phyloP scores from a whole-genome alignment of 2,329 filamentous ascomycete species.

The Pestalotiopsis sp. region DNA sequence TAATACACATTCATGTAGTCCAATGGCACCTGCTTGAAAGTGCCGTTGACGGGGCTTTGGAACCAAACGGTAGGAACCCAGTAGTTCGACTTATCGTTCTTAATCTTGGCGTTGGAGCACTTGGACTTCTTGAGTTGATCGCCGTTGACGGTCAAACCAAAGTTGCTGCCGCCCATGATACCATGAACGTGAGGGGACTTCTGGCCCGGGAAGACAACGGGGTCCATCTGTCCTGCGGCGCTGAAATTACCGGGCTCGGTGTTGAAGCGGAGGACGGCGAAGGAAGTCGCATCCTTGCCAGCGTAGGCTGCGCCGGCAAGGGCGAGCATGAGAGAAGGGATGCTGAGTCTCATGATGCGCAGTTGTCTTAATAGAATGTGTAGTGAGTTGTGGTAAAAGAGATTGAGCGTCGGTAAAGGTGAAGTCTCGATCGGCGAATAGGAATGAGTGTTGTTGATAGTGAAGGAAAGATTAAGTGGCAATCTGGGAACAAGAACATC shows the following conservation, averaged over 20 bases:
- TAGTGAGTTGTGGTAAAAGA: not conserved
- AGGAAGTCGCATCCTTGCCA: constrained; percentile 51
- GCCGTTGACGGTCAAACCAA: constrained; percentile 63
- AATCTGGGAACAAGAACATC: not conserved
- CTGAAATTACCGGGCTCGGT: constrained; percentile 57
- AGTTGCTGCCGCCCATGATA: constrained; percentile 71
- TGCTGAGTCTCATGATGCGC: not conserved
- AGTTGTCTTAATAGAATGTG: not conserved
- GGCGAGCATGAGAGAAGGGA: not conserved
- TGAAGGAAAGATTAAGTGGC: not conserved
- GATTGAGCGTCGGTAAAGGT: too few species aligned
- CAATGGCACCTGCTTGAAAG: constrained; percentile 68
- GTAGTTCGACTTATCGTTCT: constrained; percentile 73
- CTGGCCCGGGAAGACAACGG: constrained; percentile 65
- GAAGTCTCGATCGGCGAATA: not conserved
- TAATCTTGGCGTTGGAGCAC: constrained; percentile 72
- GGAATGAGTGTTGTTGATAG: not conserved
- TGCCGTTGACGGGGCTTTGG: constrained; percentile 61
- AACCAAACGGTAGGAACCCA: constrained; percentile 77
- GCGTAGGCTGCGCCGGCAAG: constrained; percentile 42
- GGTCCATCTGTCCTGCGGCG: constrained; percentile 64
- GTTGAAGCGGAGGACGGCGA: constrained; percentile 73
- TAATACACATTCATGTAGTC: constrained; percentile 80
- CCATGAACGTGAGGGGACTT: constrained; percentile 68
- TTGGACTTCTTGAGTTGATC: constrained; percentile 60